Conservation (phyloP, 257 asterid species). For the Nicotiana undulata region DNA sequence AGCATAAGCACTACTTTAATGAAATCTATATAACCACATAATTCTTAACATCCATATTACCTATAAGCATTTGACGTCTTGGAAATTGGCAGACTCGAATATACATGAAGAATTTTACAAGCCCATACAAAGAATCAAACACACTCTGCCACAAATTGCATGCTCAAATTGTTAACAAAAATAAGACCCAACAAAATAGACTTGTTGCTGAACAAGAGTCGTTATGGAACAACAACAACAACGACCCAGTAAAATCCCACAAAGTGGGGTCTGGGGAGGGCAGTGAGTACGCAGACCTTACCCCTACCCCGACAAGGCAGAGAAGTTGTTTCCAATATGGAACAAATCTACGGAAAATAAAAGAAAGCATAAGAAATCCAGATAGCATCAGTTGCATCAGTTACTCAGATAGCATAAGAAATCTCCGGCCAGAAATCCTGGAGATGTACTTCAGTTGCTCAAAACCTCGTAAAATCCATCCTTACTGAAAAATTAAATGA, state of each 20-base stretch:
- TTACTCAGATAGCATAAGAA: background rate
- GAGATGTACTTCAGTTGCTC: background rate
- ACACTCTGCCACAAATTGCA: background rate
- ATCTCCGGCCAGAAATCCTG: background rate
- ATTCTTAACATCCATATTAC: too few relatives aligned
- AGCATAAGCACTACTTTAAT: too few relatives aligned
- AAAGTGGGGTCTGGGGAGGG: too few relatives aligned
- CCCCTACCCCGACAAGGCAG: too few relatives aligned
- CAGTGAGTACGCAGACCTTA: too few relatives aligned
- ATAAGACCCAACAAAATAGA: background rate
- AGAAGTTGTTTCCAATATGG: too few relatives aligned
- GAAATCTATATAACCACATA: too few relatives aligned
- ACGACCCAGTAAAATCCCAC: too few relatives aligned
- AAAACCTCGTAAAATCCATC: background rate
- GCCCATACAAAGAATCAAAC: background rate
- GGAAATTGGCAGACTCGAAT: background rate
- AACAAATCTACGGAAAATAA: background rate
- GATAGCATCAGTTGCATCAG: background rate
- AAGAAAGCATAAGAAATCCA: too few relatives aligned
- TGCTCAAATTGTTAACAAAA: background rate
- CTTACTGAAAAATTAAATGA: background rate
- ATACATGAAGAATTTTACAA: background rate
- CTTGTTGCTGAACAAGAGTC: background rate
- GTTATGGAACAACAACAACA: background rate
- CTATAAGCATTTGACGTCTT: too few relatives aligned